phyloP scores from a whole-genome alignment of 2,329 filamentous ascomycete genomes.

The Penicillium sp. region DNA sequence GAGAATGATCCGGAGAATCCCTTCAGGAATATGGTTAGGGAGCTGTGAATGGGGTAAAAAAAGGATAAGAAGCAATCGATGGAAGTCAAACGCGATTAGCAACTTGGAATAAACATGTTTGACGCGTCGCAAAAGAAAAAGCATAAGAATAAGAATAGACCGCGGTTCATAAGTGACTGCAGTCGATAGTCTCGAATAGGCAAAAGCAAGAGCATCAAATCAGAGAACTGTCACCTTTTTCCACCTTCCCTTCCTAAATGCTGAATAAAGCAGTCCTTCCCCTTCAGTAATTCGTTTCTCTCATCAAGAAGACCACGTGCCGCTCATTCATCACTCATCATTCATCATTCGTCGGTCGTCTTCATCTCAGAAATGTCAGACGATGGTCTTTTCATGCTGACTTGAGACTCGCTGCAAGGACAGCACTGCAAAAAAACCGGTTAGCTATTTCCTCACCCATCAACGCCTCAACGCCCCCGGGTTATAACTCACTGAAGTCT shows the following conservation, averaged over 20 bases:
- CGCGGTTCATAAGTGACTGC: neutral
- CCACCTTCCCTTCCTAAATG: neutral
- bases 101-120: neutral
- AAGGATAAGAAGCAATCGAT: neutral
- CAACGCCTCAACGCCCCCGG: neutral
- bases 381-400: slow-evolving; percentile 78
- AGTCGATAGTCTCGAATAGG: neutral
- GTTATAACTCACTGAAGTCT: slow-evolving; percentile 70
- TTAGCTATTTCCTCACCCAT: slow-evolving; percentile 44
- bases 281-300: neutral
- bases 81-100: neutral
- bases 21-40: slow-evolving; percentile 11
- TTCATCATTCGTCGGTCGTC: neutral
- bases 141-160: neutral
- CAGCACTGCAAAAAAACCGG: slow-evolving; percentile 56
- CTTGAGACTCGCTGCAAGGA: slow-evolving; percentile 85
- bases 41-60: neutral
- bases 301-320: neutral
- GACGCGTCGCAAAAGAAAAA: neutral
- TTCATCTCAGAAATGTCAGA: slow-evolving; percentile 42
- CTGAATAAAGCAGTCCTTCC: neutral
- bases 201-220: neutral
- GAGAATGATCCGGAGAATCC: slow-evolving; percentile 24
- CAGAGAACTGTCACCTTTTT: neutral
- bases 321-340: neutral